These are phyloP conservation scores for Phytophthora cryptogea DNA, from an alignment of 352 stramenopile genomes.

Conservation along the genomic window DNA sequence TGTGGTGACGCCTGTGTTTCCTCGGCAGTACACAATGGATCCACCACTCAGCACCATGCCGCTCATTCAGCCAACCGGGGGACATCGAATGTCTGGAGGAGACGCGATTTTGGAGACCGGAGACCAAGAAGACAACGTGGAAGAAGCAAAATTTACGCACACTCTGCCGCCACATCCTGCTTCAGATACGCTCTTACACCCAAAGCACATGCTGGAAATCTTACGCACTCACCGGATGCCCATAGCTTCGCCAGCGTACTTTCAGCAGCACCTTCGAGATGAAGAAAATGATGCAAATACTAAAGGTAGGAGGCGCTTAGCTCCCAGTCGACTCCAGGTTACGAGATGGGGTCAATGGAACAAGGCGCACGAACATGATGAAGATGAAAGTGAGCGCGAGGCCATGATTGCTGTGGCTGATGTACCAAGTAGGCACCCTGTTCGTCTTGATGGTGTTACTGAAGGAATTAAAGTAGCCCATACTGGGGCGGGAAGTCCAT, in stretches of 20 bases:
- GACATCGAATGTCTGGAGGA: slow-evolving; percentile 18
- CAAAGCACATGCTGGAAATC: slow-evolving; percentile 76
- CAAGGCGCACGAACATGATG: slow-evolving; percentile 12
- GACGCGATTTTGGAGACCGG: slow-evolving; percentile 3
- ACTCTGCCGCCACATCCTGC: slow-evolving; percentile 10
- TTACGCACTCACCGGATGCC: slow-evolving; percentile 72
- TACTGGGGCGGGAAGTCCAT: slow-evolving; percentile 3
- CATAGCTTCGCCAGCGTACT: slow-evolving; percentile 56
- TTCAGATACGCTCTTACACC: slow-evolving; percentile 45
- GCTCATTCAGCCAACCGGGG: slow-evolving; percentile 24
- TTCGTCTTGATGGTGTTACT: background rate
- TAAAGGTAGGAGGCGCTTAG: slow-evolving; percentile 2
- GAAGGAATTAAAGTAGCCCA: background rate
- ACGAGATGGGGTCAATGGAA: slow-evolving; percentile 51
- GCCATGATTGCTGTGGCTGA: slow-evolving; percentile 17
- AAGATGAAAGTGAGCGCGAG: slow-evolving; percentile 32
- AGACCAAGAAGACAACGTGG: slow-evolving; percentile 3
- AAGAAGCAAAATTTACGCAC: background rate
- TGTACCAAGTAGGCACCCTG: slow-evolving; percentile 4
- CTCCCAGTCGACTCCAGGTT: slow-evolving; percentile 38
- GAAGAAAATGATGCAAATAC: slow-evolving; percentile 2
- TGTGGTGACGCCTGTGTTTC: slow-evolving; percentile 59
- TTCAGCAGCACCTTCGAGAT: slow-evolving; percentile 50
- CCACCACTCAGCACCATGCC: slow-evolving; percentile 36
- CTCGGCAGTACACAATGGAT: slow-evolving; percentile 21